Conservation (phyloP, 495 filamentous ascomycete genomes). For the Diplogelasinospora grovesii region DNA sequence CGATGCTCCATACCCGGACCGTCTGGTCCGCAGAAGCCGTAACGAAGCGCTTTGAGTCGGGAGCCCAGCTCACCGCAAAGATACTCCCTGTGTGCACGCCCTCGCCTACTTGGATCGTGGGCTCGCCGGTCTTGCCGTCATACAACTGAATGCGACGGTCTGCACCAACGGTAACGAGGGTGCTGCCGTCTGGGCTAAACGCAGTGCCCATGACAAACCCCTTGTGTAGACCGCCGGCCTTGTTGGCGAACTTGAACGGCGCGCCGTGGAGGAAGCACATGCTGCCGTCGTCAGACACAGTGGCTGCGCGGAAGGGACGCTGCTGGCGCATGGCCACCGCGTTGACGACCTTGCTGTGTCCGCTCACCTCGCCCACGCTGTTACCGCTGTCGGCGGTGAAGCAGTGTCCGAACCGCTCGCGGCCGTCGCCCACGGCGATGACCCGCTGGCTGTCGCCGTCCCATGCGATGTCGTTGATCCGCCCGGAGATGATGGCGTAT, state of each 20-base stretch:
- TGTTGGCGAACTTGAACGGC: constrained; percentile 87
- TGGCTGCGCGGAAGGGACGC: constrained; percentile 81
- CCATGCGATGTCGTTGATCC: constrained; percentile 95
- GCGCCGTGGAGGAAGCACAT: constrained; percentile 89
- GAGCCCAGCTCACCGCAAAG: constrained; percentile 83
- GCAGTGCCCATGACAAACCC: constrained; percentile 82
- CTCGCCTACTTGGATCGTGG: constrained; percentile 68
- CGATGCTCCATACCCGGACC: constrained; percentile 82
- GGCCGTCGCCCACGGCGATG: constrained; percentile 91
- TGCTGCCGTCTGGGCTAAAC: constrained; percentile 84
- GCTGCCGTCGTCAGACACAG: constrained; percentile 81
- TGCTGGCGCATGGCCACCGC: constrained; percentile 83
- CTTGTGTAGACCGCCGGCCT: constrained; percentile 67
- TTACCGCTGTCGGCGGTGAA: constrained; percentile 95
- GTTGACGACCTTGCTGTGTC: constrained; percentile 87
- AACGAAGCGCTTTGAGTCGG: constrained; percentile 80
- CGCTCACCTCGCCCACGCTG: constrained; percentile 85
- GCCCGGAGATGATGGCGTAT: constrained; percentile 88
- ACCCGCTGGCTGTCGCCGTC: constrained; percentile 95
- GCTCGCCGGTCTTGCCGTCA: constrained; percentile 88
- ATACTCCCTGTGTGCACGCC: constrained; percentile 85
- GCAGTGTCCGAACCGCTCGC: constrained; percentile 88
- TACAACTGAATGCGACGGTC: constrained; percentile 89
- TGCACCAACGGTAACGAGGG: constrained; percentile 79
- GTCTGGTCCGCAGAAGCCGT: constrained; percentile 93